Conservation (phyloP, 371 early-diverging fungal genomes). For the Mucor circinelloides region DNA sequence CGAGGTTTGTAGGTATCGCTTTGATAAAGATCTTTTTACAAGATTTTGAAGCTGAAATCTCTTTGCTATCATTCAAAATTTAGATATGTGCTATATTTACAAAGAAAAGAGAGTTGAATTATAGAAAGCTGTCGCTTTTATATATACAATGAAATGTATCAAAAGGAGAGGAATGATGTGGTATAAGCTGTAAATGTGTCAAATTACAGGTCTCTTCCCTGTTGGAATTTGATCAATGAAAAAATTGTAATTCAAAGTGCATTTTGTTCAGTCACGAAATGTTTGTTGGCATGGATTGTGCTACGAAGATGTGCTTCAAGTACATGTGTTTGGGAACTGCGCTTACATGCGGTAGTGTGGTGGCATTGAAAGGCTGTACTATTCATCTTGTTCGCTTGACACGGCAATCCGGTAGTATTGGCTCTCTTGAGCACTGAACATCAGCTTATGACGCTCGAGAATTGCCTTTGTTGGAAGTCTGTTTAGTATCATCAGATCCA, state of each 20-base stretch:
- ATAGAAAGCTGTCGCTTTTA: background rate
- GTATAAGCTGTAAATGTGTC: background rate
- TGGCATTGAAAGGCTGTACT: background rate
- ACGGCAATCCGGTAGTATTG: no score
- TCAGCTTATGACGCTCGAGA: no score
- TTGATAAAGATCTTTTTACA: background rate
- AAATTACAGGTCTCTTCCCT: slow-evolving; percentile 1
- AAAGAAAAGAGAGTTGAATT: background rate
- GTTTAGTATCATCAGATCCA: no score
- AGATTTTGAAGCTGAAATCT: background rate
- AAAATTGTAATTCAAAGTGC: background rate
- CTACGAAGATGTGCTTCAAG: background rate
- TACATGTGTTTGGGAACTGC: no score
- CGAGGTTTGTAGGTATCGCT: background rate
- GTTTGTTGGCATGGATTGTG: background rate
- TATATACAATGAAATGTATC: background rate
- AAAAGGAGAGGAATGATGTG: background rate
- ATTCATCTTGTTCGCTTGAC: background rate
- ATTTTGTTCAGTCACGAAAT: background rate
- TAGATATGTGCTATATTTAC: background rate
- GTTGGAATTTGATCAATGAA: background rate
- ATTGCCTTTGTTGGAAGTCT: no score
- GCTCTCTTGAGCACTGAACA: no score
- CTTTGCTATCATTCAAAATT: slow-evolving; percentile 2
- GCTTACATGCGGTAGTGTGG: background rate